Evolutionary conservation across 371 early-diverging fungal species (phyloP).

Genomic region (Rhizopus delemar): DNA sequence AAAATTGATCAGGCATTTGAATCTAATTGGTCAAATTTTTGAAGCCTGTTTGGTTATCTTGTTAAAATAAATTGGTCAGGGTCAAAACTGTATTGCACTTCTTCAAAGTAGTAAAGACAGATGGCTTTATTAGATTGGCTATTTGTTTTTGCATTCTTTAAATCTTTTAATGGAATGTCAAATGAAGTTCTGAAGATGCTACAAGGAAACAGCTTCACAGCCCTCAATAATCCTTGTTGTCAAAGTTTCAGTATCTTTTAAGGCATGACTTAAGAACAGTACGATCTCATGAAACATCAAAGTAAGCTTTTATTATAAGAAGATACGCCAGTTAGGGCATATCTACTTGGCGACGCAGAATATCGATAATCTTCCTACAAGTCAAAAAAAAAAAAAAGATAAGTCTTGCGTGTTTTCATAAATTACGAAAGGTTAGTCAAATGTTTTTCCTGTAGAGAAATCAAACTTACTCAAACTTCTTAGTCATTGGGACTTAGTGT

Average conservation of each 20-base stretch:
- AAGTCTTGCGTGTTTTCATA: too few relatives aligned
- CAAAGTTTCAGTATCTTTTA: slow-evolving; percentile 3
- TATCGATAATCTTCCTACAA: not conserved
- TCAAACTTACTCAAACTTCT: too few relatives aligned
- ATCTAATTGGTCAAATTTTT: not conserved
- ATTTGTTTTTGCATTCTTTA: slow-evolving; percentile 1
- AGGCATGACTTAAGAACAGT: slow-evolving; percentile 3
- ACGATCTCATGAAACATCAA: not conserved
- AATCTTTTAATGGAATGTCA: not conserved
- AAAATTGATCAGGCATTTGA: too few relatives aligned
- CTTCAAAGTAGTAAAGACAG: not conserved
- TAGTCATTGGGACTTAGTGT: too few relatives aligned
- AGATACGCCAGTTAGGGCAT: not conserved
- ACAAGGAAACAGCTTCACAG: not conserved
- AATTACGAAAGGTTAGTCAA: too few relatives aligned
- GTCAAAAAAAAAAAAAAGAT: too few relatives aligned
- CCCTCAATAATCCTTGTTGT: not conserved
- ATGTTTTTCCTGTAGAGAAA: too few relatives aligned
- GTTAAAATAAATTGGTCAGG: not conserved
- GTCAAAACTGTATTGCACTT: not conserved
- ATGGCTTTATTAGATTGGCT: slow-evolving; percentile 1
- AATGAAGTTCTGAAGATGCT: slow-evolving; percentile 1
- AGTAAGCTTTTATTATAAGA: not conserved
- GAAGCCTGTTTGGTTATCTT: not conserved
- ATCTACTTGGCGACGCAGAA: not conserved